A percentile compares a stretch with the other conserved stretches of the same genome.
Conservation (phyloP, 306 rosid genomes). For the Quercus parvula region DNA sequence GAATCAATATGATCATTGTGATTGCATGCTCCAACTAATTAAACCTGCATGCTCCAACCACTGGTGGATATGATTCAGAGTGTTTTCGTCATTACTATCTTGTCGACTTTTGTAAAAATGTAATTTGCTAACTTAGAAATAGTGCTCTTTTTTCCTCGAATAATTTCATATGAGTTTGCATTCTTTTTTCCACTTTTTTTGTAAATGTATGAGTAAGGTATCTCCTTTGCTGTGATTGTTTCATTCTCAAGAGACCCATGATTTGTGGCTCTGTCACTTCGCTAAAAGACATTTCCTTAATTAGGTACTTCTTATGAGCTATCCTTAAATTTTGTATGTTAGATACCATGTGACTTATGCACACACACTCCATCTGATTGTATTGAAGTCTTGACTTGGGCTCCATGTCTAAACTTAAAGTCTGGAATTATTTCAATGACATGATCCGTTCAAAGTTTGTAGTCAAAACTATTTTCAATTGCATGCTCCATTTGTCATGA, state of each 20-base stretch:
- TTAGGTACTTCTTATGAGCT: not conserved
- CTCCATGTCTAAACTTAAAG: not conserved
- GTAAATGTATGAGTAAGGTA: no score
- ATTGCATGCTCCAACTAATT: not conserved
- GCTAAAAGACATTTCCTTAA: not conserved
- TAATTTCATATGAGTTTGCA: no score
- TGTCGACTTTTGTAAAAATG: no score
- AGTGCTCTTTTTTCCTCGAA: no score
- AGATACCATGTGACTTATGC: not conserved
- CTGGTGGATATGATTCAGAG: not conserved
- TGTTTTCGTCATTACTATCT: not conserved
- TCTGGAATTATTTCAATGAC: not conserved
- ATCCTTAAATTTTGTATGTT: not conserved
- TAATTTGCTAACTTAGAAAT: no score
- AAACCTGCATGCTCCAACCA: not conserved
- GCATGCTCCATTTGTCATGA: not conserved
- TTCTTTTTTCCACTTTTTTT: no score
- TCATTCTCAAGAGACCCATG: no score
- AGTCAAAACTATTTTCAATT: not conserved
- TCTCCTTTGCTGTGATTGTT: no score
- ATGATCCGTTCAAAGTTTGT: not conserved
- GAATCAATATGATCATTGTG: not conserved
- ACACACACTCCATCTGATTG: not conserved
- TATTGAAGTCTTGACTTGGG: not conserved
- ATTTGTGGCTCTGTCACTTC: no score